Evolutionary conservation across 2,329 filamentous ascomycete genomes (phyloP).

Genomic region (Epichloe elymi): DNA sequence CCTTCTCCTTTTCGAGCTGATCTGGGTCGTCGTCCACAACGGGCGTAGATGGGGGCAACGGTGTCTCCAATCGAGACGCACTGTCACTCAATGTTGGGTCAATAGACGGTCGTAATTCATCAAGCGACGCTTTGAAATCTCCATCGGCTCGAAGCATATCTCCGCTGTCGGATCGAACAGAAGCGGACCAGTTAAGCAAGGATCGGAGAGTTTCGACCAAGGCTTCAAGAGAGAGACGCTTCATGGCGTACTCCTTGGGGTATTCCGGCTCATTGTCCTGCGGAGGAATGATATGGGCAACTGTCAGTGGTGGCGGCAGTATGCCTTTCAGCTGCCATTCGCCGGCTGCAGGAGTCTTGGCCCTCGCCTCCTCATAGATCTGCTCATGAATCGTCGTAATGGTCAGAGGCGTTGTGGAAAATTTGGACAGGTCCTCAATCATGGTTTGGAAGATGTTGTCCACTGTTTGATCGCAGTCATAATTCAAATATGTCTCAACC

Average conservation of each 20-base stretch:
- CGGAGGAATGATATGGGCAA: slow-evolving; percentile 54
- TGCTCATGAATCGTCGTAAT: slow-evolving; percentile 71
- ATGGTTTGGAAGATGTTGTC: slow-evolving; percentile 96
- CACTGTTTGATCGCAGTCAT: slow-evolving; percentile 88
- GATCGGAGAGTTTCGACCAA: slow-evolving; percentile 81
- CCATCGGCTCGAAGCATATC: slow-evolving; percentile 15
- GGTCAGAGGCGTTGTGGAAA: slow-evolving; percentile 65
- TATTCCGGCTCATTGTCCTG: slow-evolving; percentile 54
- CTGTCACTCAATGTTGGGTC: slow-evolving; percentile 54
- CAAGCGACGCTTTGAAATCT: slow-evolving; percentile 25
- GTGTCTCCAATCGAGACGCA: slow-evolving; percentile 48
- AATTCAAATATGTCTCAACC: slow-evolving; percentile 94
- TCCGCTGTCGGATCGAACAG: slow-evolving; percentile 44
- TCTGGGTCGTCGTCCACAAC: slow-evolving; percentile 78
- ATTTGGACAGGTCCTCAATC: slow-evolving; percentile 83
- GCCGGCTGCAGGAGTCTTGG: slow-evolving; percentile 43
- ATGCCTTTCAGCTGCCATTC: slow-evolving; percentile 85
- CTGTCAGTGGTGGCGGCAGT: slow-evolving; percentile 74
- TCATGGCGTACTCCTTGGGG: slow-evolving; percentile 82
- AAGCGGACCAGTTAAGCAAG: slow-evolving; percentile 77
- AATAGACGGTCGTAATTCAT: slow-evolving; percentile 46
- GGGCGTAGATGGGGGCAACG: slow-evolving; percentile 49
- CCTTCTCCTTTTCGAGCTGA: slow-evolving; percentile 89
- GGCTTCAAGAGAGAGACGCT: slow-evolving; percentile 77
- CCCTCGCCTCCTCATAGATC: slow-evolving; percentile 67